A percentile compares a stretch with the other conserved stretches of the same genome.
Evolutionary conservation across 257 asterid species (phyloP).

Genomic region (Nicotiana attenuata): DNA sequence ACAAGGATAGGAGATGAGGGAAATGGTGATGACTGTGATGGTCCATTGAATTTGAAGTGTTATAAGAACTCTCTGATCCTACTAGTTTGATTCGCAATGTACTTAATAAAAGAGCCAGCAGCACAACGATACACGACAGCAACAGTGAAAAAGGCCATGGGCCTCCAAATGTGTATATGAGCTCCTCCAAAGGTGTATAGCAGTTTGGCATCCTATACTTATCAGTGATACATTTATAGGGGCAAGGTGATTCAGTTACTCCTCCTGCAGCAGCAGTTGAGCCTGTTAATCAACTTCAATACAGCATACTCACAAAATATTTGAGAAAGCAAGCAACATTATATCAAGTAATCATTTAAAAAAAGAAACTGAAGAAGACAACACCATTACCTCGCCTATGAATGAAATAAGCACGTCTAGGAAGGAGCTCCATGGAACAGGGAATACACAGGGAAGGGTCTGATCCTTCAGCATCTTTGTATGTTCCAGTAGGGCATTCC

Average conservation of each 20-base stretch:
- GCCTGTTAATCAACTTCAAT: background rate
- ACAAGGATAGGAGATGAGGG: slow-evolving; percentile 89
- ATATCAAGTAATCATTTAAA: background rate
- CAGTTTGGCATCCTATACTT: slow-evolving; percentile 81
- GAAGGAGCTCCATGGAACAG: slow-evolving; percentile 71
- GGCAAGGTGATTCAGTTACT: slow-evolving; percentile 69
- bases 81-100: slow-evolving; percentile 71
- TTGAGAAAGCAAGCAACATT: background rate
- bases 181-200: slow-evolving; percentile 91
- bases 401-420: slow-evolving; percentile 75
- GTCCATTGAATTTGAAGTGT: slow-evolving; percentile 48
- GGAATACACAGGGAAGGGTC: slow-evolving; percentile 66
- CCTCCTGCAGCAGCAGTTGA: slow-evolving; percentile 56
- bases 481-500: slow-evolving; percentile 94
- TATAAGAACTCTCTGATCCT: slow-evolving; percentile 63
- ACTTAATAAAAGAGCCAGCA: slow-evolving; percentile 59
- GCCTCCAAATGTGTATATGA: slow-evolving; percentile 85
- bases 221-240: slow-evolving; percentile 73
- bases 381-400: slow-evolving; percentile 69
- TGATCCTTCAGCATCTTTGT: slow-evolving; percentile 80
- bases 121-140: slow-evolving; percentile 54
- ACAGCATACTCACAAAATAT: background rate
- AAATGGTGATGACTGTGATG: slow-evolving; percentile 65
- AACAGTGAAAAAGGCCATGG: slow-evolving; percentile 83
- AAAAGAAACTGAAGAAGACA: slow-evolving; percentile 11